Conservation (phyloP, 176 grass and related monocot genomes). For the Ananas comosus region DNA sequence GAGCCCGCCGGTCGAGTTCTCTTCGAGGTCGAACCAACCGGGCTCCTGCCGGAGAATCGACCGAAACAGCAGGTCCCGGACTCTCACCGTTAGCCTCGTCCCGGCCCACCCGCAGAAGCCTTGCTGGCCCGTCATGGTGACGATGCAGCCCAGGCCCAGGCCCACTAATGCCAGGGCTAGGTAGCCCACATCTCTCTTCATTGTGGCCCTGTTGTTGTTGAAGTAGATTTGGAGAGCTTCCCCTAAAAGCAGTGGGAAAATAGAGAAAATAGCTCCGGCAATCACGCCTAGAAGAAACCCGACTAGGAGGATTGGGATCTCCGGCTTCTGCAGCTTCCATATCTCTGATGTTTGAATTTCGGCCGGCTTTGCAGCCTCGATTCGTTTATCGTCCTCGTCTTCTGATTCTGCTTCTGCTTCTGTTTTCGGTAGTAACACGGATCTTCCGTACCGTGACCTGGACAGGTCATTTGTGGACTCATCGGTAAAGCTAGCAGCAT, state of each 20-base stretch:
- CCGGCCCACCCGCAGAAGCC: constrained; percentile 54
- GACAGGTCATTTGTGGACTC: constrained; percentile 13
- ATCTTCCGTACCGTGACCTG: constrained; percentile 18
- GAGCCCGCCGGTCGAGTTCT: constrained; percentile 39
- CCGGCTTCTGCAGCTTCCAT: constrained; percentile 40
- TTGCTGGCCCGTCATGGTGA: constrained; percentile 59
- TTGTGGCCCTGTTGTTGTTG: constrained; percentile 18
- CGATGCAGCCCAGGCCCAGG: constrained; percentile 39
- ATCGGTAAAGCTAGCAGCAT: constrained; percentile 24
- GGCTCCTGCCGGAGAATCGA: constrained; percentile 49
- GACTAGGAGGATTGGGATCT: constrained; percentile 32
- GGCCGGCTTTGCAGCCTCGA: background rate
- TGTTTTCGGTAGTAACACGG: background rate
- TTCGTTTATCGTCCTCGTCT: background rate
- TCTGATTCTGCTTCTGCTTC: constrained; percentile 14
- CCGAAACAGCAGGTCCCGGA: constrained; percentile 37
- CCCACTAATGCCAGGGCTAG: constrained; percentile 33
- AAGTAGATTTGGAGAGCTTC: constrained; percentile 54
- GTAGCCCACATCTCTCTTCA: constrained; percentile 42
- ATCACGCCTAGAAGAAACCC: constrained; percentile 42
- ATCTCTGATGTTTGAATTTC: constrained; percentile 17
- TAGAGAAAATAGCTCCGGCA: constrained; percentile 47
- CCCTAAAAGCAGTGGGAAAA: constrained; percentile 54
- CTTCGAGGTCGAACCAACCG: constrained; percentile 50
- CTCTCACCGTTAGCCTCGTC: constrained; percentile 32